Percentiles rank a stretch among this genome's conserved stretches.
These are phyloP conservation scores for Silybum marianum DNA, from an alignment of 129 eudicot genomes.

Conservation along the genomic window DNA sequence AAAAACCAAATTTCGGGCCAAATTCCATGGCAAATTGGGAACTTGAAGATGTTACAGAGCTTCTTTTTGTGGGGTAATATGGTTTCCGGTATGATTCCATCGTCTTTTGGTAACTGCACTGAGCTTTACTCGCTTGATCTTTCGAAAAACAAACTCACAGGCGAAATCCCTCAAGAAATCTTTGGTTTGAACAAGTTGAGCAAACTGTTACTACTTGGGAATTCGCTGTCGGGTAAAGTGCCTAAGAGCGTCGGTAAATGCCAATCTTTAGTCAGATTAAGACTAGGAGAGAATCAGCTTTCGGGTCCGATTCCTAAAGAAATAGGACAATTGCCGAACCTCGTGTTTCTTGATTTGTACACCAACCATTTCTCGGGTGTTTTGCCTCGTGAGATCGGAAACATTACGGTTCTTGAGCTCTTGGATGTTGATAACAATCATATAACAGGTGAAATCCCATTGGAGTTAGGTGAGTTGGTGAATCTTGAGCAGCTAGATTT, in stretches of 20 bases:
- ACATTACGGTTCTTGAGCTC: constrained; percentile 80
- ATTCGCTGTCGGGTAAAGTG: constrained; percentile 68
- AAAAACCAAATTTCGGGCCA: constrained; percentile 80
- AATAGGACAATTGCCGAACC: constrained; percentile 84
- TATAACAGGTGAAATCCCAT: constrained; percentile 73
- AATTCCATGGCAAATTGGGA: constrained; percentile 74
- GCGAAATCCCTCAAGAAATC: constrained; percentile 82
- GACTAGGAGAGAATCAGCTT: constrained; percentile 90
- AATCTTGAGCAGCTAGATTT: constrained; percentile 96
- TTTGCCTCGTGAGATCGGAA: constrained; percentile 72
- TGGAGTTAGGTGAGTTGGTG: constrained; percentile 64
- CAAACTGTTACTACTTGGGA: constrained; percentile 76
- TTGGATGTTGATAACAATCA: constrained; percentile 90
- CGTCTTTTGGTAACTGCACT: constrained; percentile 75
- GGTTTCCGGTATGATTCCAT: constrained; percentile 80
- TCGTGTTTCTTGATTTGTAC: constrained; percentile 93
- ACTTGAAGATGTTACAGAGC: constrained; percentile 78
- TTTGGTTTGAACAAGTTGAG: constrained; percentile 75
- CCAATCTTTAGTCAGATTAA: constrained; percentile 77
- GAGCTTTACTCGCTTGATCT: constrained; percentile 88
- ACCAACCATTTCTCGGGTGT: constrained; percentile 78
- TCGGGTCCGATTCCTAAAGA: constrained; percentile 87
- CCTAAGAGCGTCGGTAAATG: constrained; percentile 66
- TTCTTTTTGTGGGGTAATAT: constrained; percentile 89
- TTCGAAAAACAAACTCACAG: constrained; percentile 79